A percentile compares a stretch with the other conserved stretches of the same genome.
phyloP scores from a whole-genome alignment of 192 early-diverging fungal species.

The Coemansia asiatica region DNA sequence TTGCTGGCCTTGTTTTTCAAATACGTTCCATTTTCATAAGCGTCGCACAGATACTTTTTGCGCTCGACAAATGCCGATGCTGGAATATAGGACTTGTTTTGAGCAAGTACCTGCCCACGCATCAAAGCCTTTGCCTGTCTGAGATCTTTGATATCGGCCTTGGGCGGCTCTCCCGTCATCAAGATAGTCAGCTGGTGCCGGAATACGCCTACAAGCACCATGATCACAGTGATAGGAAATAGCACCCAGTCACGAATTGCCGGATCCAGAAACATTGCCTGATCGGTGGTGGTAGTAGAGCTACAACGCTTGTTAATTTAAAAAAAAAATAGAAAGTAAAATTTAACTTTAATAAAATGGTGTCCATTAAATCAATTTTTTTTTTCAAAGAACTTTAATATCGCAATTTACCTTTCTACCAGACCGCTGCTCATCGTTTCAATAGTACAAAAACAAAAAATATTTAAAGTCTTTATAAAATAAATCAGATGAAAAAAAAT shows the following conservation, averaged over 20 bases:
- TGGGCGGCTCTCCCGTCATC: slow-evolving; percentile 79
- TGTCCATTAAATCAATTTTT: no score
- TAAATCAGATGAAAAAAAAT: neutral
- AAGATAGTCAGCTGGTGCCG: slow-evolving; percentile 89
- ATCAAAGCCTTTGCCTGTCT: slow-evolving; percentile 81
- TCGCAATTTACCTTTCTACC: slow-evolving; percentile 21
- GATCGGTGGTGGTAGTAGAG: slow-evolving; percentile 27
- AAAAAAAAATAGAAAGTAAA: neutral
- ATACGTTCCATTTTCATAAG: slow-evolving; percentile 81
- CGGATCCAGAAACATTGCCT: slow-evolving; percentile 73
- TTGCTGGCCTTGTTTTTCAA: slow-evolving; percentile 78
- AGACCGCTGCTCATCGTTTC: slow-evolving; percentile 38
- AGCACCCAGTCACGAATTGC: slow-evolving; percentile 92
- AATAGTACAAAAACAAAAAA: neutral
- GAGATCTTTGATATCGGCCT: slow-evolving; percentile 74
- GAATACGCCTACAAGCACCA: slow-evolving; percentile 95
- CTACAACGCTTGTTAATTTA: neutral
- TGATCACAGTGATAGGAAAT: slow-evolving; percentile 95
- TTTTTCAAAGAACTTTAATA: neutral
- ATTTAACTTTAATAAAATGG: neutral
- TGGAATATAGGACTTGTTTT: slow-evolving; percentile 68
- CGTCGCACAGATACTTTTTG: slow-evolving; percentile 67
- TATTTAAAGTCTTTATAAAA: neutral
- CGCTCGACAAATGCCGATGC: slow-evolving; percentile 70
- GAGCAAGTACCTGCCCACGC: slow-evolving; percentile 70